These are phyloP conservation scores for Fonsecaea multimorphosa DNA, from an alignment of 2,329 filamentous ascomycete species.

Conservation along the genomic window DNA sequence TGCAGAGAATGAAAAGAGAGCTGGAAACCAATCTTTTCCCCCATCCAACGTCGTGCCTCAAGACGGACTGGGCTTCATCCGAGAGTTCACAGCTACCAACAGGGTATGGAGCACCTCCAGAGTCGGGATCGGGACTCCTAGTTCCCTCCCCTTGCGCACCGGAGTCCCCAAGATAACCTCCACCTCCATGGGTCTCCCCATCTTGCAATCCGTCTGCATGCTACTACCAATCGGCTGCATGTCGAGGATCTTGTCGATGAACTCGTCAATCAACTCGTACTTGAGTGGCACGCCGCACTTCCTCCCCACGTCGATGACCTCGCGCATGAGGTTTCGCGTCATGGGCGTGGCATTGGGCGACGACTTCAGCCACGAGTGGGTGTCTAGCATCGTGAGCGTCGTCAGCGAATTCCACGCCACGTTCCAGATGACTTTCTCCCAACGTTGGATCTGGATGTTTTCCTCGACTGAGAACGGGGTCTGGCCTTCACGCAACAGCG, in stretches of 20 bases:
- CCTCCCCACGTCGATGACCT: slow-evolving; percentile 51
- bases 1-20: too few species aligned
- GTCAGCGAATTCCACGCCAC: slow-evolving; percentile 52
- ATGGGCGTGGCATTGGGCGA: slow-evolving; percentile 48
- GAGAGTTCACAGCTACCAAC: slow-evolving; percentile 34
- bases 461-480: slow-evolving; percentile 48
- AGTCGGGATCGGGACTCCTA: slow-evolving; percentile 49
- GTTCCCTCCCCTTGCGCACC: slow-evolving; percentile 48
- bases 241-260: slow-evolving; percentile 48
- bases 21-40: too few species aligned
- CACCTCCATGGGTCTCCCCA: slow-evolving; percentile 53
- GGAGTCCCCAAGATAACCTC: slow-evolving; percentile 55
- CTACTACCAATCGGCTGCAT: slow-evolving; percentile 52
- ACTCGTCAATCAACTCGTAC: slow-evolving; percentile 47
- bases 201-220: slow-evolving; percentile 54
- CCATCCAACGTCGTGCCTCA: neutral
- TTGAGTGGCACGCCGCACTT: slow-evolving; percentile 48
- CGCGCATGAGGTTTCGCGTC: slow-evolving; percentile 51
- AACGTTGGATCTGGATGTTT: slow-evolving; percentile 48
- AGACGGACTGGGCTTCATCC: slow-evolving; percentile 25
- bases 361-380: slow-evolving; percentile 51
- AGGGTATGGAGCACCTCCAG: slow-evolving; percentile 48
- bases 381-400: slow-evolving; percentile 51
- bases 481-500: slow-evolving; percentile 50
- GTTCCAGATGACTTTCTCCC: slow-evolving; percentile 54